phyloP scores from a whole-genome alignment of 2,329 filamentous ascomycete species.

The Hypoxylon sp. region DNA sequence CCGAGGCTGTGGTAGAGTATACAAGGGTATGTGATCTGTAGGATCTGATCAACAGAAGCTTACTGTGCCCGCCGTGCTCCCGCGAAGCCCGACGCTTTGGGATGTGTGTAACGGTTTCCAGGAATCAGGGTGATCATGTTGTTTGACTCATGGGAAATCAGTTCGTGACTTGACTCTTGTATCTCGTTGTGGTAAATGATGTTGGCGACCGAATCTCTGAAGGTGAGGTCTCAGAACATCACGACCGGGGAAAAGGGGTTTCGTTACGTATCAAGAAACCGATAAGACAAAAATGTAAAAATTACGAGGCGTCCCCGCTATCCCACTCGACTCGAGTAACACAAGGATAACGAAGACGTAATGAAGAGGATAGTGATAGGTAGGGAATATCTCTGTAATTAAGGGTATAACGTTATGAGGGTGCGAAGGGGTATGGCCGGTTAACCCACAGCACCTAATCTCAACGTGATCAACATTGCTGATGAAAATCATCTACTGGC shows the following conservation, averaged over 20 bases:
- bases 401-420: slow-evolving; percentile 33
- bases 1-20: slow-evolving; percentile 33
- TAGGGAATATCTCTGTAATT: slow-evolving; percentile 30
- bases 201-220: background rate
- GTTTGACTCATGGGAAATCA: slow-evolving; percentile 21
- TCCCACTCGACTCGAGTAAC: slow-evolving; percentile 25
- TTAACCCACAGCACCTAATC: slow-evolving; percentile 24
- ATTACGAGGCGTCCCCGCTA: slow-evolving; percentile 17
- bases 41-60: slow-evolving; percentile 46
- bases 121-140: slow-evolving; percentile 21
- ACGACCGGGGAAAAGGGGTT: slow-evolving; percentile 13
- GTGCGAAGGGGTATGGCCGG: background rate
- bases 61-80: slow-evolving; percentile 39
- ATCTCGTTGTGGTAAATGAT: slow-evolving; percentile 7
- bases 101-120: slow-evolving; percentile 31
- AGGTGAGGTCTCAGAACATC: slow-evolving; percentile 7
- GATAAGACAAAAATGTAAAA: slow-evolving; percentile 11
- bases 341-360: slow-evolving; percentile 27
- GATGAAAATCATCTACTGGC: slow-evolving; percentile 41
- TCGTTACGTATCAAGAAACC: slow-evolving; percentile 3
- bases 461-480: slow-evolving; percentile 42
- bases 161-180: slow-evolving; percentile 6
- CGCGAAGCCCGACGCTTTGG: slow-evolving; percentile 40
- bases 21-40: slow-evolving; percentile 40
- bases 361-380: slow-evolving; percentile 24